Percentiles rank a stretch among this genome's conserved stretches.
phyloP scores from a whole-genome alignment of 2,329 filamentous ascomycete genomes.

The Ophiostoma quercus region DNA sequence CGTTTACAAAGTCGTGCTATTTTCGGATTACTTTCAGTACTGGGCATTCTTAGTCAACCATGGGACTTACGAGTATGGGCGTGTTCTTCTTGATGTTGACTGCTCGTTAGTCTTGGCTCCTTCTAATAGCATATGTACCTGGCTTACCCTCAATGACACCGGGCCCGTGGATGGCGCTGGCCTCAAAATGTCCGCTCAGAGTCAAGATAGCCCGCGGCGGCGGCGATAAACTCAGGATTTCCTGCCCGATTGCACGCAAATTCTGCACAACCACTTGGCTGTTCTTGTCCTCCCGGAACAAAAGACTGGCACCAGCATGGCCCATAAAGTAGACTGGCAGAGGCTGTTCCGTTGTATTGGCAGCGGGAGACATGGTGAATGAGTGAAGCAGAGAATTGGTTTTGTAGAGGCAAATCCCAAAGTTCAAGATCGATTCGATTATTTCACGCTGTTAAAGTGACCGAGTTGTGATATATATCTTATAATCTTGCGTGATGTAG shows the following conservation, averaged over 20 bases:
- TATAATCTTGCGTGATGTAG: background rate
- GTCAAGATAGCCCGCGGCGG: background rate
- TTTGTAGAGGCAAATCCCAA: no score
- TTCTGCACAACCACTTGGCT: background rate
- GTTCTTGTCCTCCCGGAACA: background rate
- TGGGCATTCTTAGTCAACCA: no score
- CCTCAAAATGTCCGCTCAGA: background rate
- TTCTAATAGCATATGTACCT: background rate
- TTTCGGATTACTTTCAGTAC: no score
- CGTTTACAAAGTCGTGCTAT: no score
- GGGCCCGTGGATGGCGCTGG: background rate
- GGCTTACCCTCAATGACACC: background rate
- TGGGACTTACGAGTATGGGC: background rate
- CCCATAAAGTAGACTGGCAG: background rate
- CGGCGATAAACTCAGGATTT: background rate
- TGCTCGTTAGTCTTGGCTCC: background rate
- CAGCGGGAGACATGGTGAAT: background rate
- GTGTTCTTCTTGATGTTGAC: slow-evolving; percentile 5
- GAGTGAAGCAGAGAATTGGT: background rate
- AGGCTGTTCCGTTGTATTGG: background rate
- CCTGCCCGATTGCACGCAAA: background rate
- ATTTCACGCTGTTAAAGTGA: no score
- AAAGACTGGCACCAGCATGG: background rate
- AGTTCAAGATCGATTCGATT: no score
- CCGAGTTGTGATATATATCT: background rate